Evolutionary conservation across 2,329 filamentous ascomycete genomes (phyloP).

Genomic region (Aspergillus calidoustus): DNA sequence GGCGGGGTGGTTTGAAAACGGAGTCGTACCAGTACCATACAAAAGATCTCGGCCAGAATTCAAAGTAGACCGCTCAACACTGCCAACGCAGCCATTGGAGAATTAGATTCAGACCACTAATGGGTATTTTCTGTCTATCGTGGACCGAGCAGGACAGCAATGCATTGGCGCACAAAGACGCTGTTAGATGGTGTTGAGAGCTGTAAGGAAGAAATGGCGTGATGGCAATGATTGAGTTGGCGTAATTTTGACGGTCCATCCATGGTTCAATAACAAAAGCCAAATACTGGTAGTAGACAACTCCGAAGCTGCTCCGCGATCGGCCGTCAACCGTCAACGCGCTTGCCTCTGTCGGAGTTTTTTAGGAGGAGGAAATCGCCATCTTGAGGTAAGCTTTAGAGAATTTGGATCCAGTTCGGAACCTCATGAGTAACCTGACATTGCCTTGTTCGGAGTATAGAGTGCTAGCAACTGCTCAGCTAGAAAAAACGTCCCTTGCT

Average conservation of each 20-base stretch:
- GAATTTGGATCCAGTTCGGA: not conserved
- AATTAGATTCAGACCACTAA: not conserved
- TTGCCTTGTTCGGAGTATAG: not conserved
- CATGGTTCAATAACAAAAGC: constrained; percentile 4
- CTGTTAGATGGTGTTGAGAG: not conserved
- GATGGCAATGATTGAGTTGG: constrained; percentile 6
- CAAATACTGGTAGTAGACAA: not conserved
- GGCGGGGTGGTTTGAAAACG: constrained; percentile 13
- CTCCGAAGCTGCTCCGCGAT: constrained; percentile 5
- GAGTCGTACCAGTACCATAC: constrained; percentile 10
- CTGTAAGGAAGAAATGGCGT: constrained; percentile 8
- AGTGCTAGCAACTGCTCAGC: not conserved
- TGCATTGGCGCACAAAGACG: not conserved
- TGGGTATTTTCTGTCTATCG: not conserved
- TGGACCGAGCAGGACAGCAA: not conserved
- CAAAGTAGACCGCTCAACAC: not conserved
- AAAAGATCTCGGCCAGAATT: not conserved
- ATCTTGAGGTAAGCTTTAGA: not conserved
- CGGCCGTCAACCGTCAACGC: not conserved
- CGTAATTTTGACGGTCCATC: constrained; percentile 7
- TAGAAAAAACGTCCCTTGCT: not conserved
- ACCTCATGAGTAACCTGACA: not conserved
- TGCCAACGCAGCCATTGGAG: not conserved
- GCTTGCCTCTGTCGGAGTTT: not conserved
- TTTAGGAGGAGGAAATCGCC: not conserved